Evolutionary conservation across 2,329 filamentous ascomycete species (phyloP).

Genomic region (Neocucurbitaria cava): DNA sequence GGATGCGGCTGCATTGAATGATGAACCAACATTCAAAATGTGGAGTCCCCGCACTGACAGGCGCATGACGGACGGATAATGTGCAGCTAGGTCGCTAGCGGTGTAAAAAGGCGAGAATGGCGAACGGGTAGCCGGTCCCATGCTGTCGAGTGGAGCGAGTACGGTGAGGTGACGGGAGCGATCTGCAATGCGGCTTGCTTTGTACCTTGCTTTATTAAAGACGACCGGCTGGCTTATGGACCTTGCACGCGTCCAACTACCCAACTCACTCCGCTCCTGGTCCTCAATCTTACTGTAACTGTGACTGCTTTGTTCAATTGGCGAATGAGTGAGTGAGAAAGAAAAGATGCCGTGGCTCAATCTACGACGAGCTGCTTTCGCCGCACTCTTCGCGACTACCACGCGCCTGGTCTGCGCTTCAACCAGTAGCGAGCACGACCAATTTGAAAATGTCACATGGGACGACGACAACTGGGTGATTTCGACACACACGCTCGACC

Average conservation of each 20-base stretch:
- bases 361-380: conserved; percentile 9
- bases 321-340: background rate
- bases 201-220: conserved; percentile 13
- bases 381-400: conserved; percentile 20
- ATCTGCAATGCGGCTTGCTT: background rate
- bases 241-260: background rate
- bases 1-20: too few relatives aligned
- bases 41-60: background rate
- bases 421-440: conserved; percentile 28
- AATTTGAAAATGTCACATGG: conserved; percentile 60
- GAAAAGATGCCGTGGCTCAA: conserved; percentile 7
- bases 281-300: too few relatives aligned
- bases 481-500: conserved; percentile 60
- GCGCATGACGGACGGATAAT: background rate
- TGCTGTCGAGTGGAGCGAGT: background rate
- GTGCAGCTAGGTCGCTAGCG: background rate
- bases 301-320: conserved; percentile 1
- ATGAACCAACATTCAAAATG: background rate
- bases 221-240: too few relatives aligned
- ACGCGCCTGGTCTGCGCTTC: conserved; percentile 10
- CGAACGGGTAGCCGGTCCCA: background rate
- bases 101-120: background rate
- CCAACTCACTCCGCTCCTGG: too few relatives aligned
- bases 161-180: background rate
- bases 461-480: conserved; percentile 65